Evolutionary conservation across 2,329 filamentous ascomycete genomes (phyloP).

Genomic region (Tothia fuscella): DNA sequence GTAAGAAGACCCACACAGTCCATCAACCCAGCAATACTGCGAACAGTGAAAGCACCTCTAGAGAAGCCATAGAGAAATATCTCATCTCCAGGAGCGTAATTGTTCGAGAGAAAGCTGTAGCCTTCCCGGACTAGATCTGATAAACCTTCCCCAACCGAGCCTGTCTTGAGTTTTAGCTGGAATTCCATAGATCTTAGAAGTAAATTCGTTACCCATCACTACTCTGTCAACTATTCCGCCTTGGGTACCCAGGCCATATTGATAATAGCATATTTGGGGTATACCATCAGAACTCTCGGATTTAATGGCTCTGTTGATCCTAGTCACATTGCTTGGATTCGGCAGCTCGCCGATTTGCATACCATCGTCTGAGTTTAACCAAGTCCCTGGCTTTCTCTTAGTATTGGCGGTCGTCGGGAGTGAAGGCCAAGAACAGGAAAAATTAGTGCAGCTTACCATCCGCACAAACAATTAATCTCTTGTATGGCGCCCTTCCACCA

Average conservation of each 20-base stretch:
- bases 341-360: slow-evolving; percentile 31
- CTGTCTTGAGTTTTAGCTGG: too few species aligned
- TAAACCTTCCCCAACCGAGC: slow-evolving; percentile 33
- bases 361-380: slow-evolving; percentile 37
- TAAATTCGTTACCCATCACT: slow-evolving; percentile 23
- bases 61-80: slow-evolving; percentile 39
- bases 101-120: slow-evolving; percentile 40
- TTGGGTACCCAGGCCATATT: slow-evolving; percentile 34
- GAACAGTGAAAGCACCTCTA: slow-evolving; percentile 34
- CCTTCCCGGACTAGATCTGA: slow-evolving; percentile 36
- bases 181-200: too few species aligned
- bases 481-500: too few species aligned
- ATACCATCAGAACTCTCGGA: slow-evolving; percentile 35
- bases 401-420: too few species aligned
- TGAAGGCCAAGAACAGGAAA: too few species aligned
- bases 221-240: slow-evolving; percentile 32
- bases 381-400: too few species aligned
- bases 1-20: slow-evolving; percentile 36
- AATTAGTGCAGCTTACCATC: too few species aligned
- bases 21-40: slow-evolving; percentile 34
- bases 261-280: slow-evolving; percentile 40
- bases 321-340: slow-evolving; percentile 38
- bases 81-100: slow-evolving; percentile 40
- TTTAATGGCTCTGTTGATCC: slow-evolving; percentile 37
- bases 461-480: too few species aligned